phyloP scores from a whole-genome alignment of 345 rosid genomes.

The Carallia brachiata region DNA sequence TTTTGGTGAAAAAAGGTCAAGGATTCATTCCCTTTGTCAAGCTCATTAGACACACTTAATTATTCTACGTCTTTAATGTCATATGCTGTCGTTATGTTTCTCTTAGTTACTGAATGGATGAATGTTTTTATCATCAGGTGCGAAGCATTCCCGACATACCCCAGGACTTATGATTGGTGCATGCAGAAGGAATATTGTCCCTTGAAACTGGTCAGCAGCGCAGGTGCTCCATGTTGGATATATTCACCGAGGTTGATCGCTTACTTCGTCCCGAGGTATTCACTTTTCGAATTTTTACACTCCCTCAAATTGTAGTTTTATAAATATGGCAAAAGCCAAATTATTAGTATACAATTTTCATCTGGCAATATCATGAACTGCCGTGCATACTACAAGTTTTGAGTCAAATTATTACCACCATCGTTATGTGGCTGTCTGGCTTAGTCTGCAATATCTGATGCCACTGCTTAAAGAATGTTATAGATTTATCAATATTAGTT shows the following conservation, averaged over 20 bases:
- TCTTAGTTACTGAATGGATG: not conserved
- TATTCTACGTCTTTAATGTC: not conserved
- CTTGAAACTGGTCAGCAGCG: conserved; percentile 49
- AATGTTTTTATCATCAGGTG: conserved; percentile 52
- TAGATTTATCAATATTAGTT: not conserved
- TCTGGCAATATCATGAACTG: not conserved
- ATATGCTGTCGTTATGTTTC: not conserved
- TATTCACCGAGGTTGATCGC: conserved; percentile 83
- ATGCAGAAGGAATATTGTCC: conserved; percentile 74
- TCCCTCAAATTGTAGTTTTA: not conserved
- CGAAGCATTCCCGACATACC: conserved; percentile 91
- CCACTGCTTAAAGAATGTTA: not conserved
- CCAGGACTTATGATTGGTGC: conserved; percentile 95
- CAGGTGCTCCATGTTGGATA: conserved; percentile 51
- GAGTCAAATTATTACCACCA: not conserved
- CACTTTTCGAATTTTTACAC: not conserved
- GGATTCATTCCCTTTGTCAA: too few species aligned
- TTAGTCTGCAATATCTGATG: too few species aligned
- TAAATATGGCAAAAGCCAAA: not conserved
- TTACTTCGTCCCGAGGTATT: conserved; percentile 98
- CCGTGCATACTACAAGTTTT: not conserved
- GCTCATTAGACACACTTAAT: not conserved
- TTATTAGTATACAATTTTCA: not conserved
- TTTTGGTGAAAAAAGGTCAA: too few species aligned
- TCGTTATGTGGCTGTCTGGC: not conserved